Base-by-base conservation (phyloP, 169 alveolate species). In the Plasmodium coatneyi region DNA sequence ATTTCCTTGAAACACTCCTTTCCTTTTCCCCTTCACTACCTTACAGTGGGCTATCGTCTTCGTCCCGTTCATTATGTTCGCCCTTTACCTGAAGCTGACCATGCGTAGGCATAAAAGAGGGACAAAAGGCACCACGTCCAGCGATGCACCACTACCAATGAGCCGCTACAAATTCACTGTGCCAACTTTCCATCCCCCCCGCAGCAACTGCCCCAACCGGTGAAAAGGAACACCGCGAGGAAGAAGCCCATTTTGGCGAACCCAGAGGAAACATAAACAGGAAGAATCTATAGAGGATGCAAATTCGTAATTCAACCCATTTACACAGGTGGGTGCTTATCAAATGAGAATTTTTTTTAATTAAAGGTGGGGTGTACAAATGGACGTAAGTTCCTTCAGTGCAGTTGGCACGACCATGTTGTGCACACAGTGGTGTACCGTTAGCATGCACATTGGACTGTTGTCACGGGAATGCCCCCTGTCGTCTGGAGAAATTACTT, bases 1-100 rank as follows among this genome's bases (percentile, higher is more conserved):
- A 49, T 83, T 10, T 43, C n/a, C 56, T 1, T 1, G 6, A 60
- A 60, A 19, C 28, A 60, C 0, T n/a, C 28, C 34, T 60, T 82
- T 34, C 28, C 46, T 71, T 71, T 32, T 32, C 54, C 28, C 76
- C 2, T 1, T 49, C 28, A 46, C 32, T 76, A 43, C 52, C 46
- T 6, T 41, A 72, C 60, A 87, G 93, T 87, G 93, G 93, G 87
- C 89, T 36, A 54, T 87, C 39, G 93, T 87, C 43, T 54, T 87
- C 70, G 78, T 87, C 70, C 93, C 93, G 22, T 87, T 87, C 81
- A 28, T 87, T 78, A 76, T 87, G 54, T 87, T 87, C 25, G 87
- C 81, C 28, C 80, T 87, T 60, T 87, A 87, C 66, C 52, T 87
- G 54, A 87, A 87, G 70, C 80, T 87, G 14, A 78, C 93, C 12